Percentiles rank a stretch among this genome's conserved stretches.
phyloP scores from a whole-genome alignment of 768 basidiomycete species.

The Cystobasidium tubakii region DNA sequence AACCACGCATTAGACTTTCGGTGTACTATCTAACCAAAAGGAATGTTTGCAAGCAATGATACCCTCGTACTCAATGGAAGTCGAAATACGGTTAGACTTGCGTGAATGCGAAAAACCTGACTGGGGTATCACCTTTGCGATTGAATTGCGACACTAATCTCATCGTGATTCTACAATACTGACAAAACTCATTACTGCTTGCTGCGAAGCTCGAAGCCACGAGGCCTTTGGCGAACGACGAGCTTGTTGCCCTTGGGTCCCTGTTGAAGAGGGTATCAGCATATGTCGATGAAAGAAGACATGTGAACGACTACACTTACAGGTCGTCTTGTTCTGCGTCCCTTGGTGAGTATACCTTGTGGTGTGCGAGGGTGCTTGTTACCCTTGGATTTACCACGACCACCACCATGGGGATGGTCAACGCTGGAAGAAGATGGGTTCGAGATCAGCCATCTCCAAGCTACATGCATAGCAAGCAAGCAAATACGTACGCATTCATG shows the following conservation, averaged over 20 bases:
- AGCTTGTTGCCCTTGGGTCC: constrained; percentile 69
- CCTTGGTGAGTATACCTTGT: constrained; percentile 60
- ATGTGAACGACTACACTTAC: constrained; percentile 55
- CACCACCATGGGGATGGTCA: constrained; percentile 60
- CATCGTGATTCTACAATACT: not conserved
- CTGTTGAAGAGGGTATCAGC: constrained; percentile 1
- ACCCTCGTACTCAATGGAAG: not conserved
- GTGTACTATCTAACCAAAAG: too few relatives aligned
- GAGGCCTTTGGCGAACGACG: constrained; percentile 76
- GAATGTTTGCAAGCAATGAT: constrained; percentile 3
- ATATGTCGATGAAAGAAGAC: not conserved
- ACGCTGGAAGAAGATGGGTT: constrained; percentile 55
- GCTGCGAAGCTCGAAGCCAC: constrained; percentile 58
- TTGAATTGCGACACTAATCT: not conserved
- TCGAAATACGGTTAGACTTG: not conserved
- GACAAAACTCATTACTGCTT: constrained; percentile 18
- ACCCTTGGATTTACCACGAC: constrained; percentile 94
- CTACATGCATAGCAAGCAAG: too few relatives aligned
- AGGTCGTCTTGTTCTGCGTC: constrained; percentile 84
- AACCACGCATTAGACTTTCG: too few relatives aligned
- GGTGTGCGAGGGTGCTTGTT: constrained; percentile 67
- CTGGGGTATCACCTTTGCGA: too few relatives aligned
- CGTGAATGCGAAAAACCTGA: not conserved
- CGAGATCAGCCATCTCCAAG: not conserved
- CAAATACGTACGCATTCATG: constrained; percentile 40